Evolutionary conservation across 164 flowering plant genomes (phyloP), one percentile per base, ranked within the genome.

Genomic region (Vitis rotundifolia): DNA sequence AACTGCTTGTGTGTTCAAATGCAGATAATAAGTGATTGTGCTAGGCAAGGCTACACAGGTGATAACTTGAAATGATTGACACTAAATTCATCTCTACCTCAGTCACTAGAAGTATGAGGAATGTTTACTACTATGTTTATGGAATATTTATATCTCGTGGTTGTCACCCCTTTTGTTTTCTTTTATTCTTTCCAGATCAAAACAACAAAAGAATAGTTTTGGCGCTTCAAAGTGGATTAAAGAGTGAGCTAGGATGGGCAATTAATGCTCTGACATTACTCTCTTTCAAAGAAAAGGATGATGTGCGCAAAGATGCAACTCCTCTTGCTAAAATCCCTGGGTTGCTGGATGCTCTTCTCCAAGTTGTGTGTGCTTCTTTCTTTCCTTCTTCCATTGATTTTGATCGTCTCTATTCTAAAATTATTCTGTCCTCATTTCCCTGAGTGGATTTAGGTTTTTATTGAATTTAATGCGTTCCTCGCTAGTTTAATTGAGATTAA

Each of bases 271-370:
- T 96, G 59, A 91, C 97, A 7, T 71, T 96, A 84, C 97, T 96
- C n/a, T 96, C 98, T 14, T 96, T 96, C 83, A 93, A 92, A 81
- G 99, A 96, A 67, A 96, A 88, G 72, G 99, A 96, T 62, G 99
- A 96, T 52, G 68, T 88, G 76, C 88, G 99, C 11, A 89, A 85
- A 82, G 99, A 96, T 80, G 83, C 97, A 3, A 90, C 90, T 10
- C 92, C 98, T 68, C 97, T 96, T 62, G 92, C 98, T 12, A 93
- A 92, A 81, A 87, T 96, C 15, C 87, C 93, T 49, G 97, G 97
- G 31, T 77, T 96, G 80, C 90, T 96, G 52, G 99, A 96, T 82
- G 97, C 98, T 72, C 87, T 96, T 75, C 97, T 96, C 70, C 98
- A 90, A 93, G 82, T 96, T 80, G 99, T 96, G 82, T 59, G 97